Evolutionary conservation across 106 monocot species (phyloP).

Genomic region (Dioscorea dumetorum): DNA sequence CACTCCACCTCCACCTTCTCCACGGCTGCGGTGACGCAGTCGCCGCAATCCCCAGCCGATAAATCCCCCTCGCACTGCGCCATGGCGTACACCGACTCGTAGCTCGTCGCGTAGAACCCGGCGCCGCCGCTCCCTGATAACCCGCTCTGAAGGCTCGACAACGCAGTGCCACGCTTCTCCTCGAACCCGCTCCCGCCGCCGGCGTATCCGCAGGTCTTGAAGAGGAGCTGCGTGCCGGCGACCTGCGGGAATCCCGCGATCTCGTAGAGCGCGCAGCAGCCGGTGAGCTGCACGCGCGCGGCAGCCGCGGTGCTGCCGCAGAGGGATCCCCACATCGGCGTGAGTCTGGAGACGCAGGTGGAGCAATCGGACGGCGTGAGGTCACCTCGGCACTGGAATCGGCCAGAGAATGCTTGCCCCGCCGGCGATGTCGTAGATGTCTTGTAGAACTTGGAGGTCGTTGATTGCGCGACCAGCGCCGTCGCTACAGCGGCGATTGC

Average conservation of each 20-base stretch:
- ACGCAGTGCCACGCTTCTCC: conserved; percentile 66
- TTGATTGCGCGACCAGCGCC: conserved; percentile 42
- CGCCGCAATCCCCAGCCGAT: conserved; percentile 58
- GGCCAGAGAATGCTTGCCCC: conserved; percentile 54
- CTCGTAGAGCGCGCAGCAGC: conserved; percentile 88
- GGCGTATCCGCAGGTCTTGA: conserved; percentile 58
- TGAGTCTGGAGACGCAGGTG: conserved; percentile 51
- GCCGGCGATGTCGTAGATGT: conserved; percentile 37
- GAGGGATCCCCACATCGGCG: conserved; percentile 47
- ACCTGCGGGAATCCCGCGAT: conserved; percentile 71
- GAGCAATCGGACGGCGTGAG: conserved; percentile 62
- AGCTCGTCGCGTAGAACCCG: conserved; percentile 78
- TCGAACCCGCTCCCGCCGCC: conserved; percentile 48
- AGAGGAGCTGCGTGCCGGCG: conserved; percentile 73
- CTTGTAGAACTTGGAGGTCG: conserved; percentile 73
- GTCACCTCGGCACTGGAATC: conserved; percentile 96
- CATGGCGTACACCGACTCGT: conserved; percentile 71
- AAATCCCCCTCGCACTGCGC: conserved; percentile 96
- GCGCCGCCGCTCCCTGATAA: conserved; percentile 15
- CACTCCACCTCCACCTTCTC: conserved; percentile 96
- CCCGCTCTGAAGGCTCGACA: conserved; percentile 65
- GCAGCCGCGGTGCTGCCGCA: conserved; percentile 60
- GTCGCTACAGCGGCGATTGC: conserved; percentile 52
- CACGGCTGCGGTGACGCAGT: conserved; percentile 74
- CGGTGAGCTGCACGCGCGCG: conserved; percentile 76